These are phyloP conservation scores for Neoscytalidium dimidiatum DNA, from an alignment of 2,329 filamentous ascomycete genomes.

Conservation along the genomic window DNA sequence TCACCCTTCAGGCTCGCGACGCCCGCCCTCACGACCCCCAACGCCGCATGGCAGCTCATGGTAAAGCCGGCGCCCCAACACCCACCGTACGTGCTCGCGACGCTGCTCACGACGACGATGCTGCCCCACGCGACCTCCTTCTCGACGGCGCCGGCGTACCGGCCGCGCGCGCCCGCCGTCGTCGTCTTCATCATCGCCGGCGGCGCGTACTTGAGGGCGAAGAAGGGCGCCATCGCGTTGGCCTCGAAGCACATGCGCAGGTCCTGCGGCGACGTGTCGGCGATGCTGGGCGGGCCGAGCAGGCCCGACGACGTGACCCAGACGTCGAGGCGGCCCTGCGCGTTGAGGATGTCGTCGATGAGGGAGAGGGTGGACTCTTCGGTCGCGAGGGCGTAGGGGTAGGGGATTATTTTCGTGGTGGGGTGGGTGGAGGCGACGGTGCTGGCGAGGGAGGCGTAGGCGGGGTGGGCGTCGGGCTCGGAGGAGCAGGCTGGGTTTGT, in stretches of 20 bases:
- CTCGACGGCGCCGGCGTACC: constrained; percentile 62
- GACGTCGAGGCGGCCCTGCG: constrained; percentile 60
- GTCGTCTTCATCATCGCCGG: constrained; percentile 43
- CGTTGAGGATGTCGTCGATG: constrained; percentile 65
- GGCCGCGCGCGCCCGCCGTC: constrained; percentile 19
- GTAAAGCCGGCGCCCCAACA: constrained; percentile 65
- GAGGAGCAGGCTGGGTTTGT: not conserved
- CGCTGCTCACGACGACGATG: constrained; percentile 62
- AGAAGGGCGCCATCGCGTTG: constrained; percentile 64
- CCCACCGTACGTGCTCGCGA: constrained; percentile 58
- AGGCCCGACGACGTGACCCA: constrained; percentile 62
- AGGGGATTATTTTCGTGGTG: constrained; percentile 63
- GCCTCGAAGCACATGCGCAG: constrained; percentile 61
- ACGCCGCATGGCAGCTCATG: constrained; percentile 61
- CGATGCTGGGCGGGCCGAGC: constrained; percentile 59
- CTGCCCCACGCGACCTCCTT: constrained; percentile 63
- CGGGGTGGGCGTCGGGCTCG: not conserved
- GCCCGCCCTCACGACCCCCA: constrained; percentile 62
- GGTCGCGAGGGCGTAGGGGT: constrained; percentile 60
- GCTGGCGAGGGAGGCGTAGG: not conserved
- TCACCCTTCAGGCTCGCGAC: constrained; percentile 57
- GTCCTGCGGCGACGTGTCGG: constrained; percentile 57
- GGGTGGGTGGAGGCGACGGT: constrained; percentile 32
- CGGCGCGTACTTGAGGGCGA: constrained; percentile 65
- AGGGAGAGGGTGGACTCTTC: constrained; percentile 62